Conservation (phyloP, 2,329 filamentous ascomycete genomes). For the Claviceps digitariae region DNA sequence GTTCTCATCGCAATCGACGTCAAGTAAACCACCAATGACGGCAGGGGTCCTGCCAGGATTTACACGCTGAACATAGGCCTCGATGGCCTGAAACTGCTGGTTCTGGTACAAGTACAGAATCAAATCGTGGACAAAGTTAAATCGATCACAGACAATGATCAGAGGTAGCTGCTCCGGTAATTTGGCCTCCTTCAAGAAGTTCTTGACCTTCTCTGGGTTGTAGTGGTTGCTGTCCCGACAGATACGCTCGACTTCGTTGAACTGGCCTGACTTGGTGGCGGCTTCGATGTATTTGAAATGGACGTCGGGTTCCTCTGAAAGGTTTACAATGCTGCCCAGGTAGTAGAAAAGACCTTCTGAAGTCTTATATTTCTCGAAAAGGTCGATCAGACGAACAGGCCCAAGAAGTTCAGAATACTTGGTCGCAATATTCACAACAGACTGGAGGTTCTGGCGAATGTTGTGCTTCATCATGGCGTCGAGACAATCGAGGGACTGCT, state of each 20-base stretch:
- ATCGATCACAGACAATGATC: constrained; percentile 98
- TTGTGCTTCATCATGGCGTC: constrained; percentile 95
- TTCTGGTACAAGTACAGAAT: constrained; percentile 97
- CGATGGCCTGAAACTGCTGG: constrained; percentile 97
- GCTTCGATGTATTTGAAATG: constrained; percentile 99
- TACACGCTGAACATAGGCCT: constrained; percentile 93
- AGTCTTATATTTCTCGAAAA: constrained; percentile 96
- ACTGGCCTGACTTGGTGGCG: constrained; percentile 82
- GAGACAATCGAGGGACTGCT: constrained; percentile 85
- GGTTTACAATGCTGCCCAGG: constrained; percentile 92
- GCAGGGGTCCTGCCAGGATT: constrained; percentile 85
- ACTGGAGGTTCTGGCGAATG: constrained; percentile 91
- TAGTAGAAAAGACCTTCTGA: constrained; percentile 97
- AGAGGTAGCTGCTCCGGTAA: constrained; percentile 85
- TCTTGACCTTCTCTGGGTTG: constrained; percentile 94
- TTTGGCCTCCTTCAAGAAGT: constrained; percentile 95
- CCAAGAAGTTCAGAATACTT: constrained; percentile 96
- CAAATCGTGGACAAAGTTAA: constrained; percentile 95
- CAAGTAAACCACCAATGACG: constrained; percentile 82
- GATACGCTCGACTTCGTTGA: constrained; percentile 93
- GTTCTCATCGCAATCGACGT: constrained; percentile 92
- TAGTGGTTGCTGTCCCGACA: constrained; percentile 86
- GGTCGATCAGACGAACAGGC: constrained; percentile 72
- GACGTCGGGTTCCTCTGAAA: constrained; percentile 89
- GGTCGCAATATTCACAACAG: constrained; percentile 88